Conservation (phyloP, 495 filamentous ascomycete species). For the Penicillium coprophilum region DNA sequence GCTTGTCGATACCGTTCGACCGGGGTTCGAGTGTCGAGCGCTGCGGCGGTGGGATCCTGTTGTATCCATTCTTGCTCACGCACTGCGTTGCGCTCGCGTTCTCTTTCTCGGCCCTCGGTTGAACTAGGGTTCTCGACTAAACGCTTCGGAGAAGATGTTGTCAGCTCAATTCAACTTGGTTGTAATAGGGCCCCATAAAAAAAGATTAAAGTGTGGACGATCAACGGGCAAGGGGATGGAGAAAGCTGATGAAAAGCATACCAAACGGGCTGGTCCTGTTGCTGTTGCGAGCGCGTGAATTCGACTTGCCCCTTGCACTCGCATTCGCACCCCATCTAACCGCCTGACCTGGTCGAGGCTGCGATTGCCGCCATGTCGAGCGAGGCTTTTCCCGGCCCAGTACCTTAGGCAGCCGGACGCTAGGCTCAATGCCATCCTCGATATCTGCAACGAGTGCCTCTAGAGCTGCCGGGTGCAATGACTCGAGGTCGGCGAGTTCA, state of each 20-base stretch:
- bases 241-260: slow-evolving; percentile 18
- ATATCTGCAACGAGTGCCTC: slow-evolving; percentile 31
- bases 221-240: background rate
- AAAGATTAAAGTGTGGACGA: background rate
- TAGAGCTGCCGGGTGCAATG: slow-evolving; percentile 14
- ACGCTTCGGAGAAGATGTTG: slow-evolving; percentile 55
- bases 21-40: slow-evolving; percentile 52
- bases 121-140: slow-evolving; percentile 60
- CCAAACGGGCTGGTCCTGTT: slow-evolving; percentile 35
- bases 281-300: slow-evolving; percentile 34
- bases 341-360: slow-evolving; percentile 9
- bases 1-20: slow-evolving; percentile 75
- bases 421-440: slow-evolving; percentile 37
- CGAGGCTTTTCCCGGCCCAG: slow-evolving; percentile 41
- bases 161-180: slow-evolving; percentile 42
- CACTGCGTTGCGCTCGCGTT: slow-evolving; percentile 35
- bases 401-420: slow-evolving; percentile 41
- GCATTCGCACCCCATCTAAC: slow-evolving; percentile 8
- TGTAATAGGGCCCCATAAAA: background rate
- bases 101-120: slow-evolving; percentile 43
- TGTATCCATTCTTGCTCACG: slow-evolving; percentile 34
- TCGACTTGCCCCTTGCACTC: slow-evolving; percentile 18
- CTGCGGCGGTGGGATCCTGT: slow-evolving; percentile 16
- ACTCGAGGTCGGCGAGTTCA: slow-evolving; percentile 9
- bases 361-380: slow-evolving; percentile 35